Conservation (phyloP, 441 rosid genomes). For the Flueggea neowawraea region DNA sequence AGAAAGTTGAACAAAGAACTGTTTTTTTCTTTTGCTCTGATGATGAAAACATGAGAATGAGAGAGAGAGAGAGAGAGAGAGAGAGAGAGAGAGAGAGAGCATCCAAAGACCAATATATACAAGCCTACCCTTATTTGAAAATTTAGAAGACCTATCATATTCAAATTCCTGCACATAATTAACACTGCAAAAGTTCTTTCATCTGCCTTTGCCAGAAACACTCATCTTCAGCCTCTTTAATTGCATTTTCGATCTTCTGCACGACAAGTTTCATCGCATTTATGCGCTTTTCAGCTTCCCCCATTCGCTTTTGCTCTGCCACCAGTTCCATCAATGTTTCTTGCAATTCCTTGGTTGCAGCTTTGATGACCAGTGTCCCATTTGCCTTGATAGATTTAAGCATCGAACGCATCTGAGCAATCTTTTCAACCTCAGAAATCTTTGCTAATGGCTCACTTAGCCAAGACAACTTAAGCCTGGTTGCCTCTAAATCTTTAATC, state of each 20-base stretch:
- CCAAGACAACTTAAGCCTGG: constrained; percentile 14
- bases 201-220: constrained; percentile 5
- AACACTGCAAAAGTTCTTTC: background rate
- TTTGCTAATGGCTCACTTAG: constrained; percentile 14
- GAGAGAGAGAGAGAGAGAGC: no score
- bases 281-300: constrained; percentile 15
- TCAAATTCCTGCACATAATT: background rate
- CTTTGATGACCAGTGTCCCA: constrained; percentile 11
- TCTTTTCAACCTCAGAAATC: constrained; percentile 14
- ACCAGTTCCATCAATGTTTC: constrained; percentile 15
- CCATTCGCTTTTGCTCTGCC: constrained; percentile 17
- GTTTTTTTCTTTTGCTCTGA: no score
- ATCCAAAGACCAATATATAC: no score
- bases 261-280: constrained; percentile 19
- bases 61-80: no score
- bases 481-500: constrained; percentile 15
- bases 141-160: background rate
- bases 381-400: constrained; percentile 17
- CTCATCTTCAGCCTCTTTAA: constrained; percentile 11
- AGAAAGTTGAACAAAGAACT: no score
- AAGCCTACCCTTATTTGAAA: background rate
- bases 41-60: no score
- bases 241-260: constrained; percentile 15
- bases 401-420: constrained; percentile 14
- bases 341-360: constrained; percentile 20